Evolutionary conservation across 75 land plant species (phyloP), one percentile per base, ranked within the genome.

Genomic region (Azolla pinnata): DNA sequence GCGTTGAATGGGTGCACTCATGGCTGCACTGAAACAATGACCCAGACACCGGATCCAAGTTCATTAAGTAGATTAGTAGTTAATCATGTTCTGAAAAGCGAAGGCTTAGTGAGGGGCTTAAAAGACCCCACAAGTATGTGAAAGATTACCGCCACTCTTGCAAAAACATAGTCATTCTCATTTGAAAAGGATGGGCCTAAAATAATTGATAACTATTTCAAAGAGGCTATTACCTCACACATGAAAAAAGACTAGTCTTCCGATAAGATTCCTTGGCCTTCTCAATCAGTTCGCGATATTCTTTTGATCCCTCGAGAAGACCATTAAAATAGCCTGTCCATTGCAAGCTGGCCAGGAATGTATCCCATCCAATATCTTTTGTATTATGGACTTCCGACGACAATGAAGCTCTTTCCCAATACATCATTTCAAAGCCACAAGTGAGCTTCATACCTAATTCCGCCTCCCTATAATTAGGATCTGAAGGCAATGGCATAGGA

Each of bases 361-460:
- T 79, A 31, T 83, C 72, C 90, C 96, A 88, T 0, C 83, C 76
- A 16, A 69, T 60, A 33, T 81, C 77, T 63, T 69, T 81, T 33
- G 28, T 30, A 63, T 63, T 30, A 27, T 29, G 33, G 3, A 4
- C 18, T 19, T 28, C 21, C 24, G 38, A 26, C 45, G 57, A 54
- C 63, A 34, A 62, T 52, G 40, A 53, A 54, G 59, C 45, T 49
- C 90, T 64, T 60, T 71, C 66, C 67, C 80, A 77, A 79, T 93
- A 93, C 81, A 85, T 75, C 90, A 93, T 93, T 72, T 93, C 98
- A 64, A 93, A 81, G 52, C 98, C 98, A 65, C 96, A 88, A 26
- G 96, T 76, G 0, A 93, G 77, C 76, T 93, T 93, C 90, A 93
- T 76, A 27, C 98, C 98, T 53, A 85, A 19, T 50, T 85, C 98